Conservation (phyloP, 1,284 basidiomycete genomes). For the Uromyces viciae-fabae region DNA sequence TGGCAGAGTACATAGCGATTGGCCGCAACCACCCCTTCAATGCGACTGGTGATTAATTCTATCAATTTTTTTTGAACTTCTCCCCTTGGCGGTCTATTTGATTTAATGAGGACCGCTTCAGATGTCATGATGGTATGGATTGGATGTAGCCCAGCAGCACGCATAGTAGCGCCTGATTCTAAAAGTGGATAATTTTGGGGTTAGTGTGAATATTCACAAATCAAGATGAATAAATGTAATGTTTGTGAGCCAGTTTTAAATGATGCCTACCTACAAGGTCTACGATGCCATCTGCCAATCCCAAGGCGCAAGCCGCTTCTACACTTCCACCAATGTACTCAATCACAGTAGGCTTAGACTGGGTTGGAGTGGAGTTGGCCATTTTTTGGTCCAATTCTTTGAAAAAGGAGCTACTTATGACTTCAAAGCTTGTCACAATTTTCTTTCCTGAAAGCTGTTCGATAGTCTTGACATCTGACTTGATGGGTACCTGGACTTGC, state of each 20-base stretch:
- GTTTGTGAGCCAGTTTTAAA: constrained; percentile 36
- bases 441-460: constrained; percentile 83
- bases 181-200: constrained; percentile 25
- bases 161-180: constrained; percentile 89
- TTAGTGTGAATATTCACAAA: neutral
- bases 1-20: too few species aligned
- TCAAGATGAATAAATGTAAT: constrained; percentile 63
- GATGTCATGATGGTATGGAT: constrained; percentile 83
- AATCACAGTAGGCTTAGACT: constrained; percentile 57
- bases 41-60: constrained; percentile 72
- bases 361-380: neutral
- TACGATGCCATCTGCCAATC: constrained; percentile 87
- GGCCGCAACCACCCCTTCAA: too few species aligned
- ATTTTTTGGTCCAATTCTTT: constrained; percentile 48
- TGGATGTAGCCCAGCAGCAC: constrained; percentile 88
- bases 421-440: constrained; percentile 90
- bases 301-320: constrained; percentile 92
- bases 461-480: constrained; percentile 66
- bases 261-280: constrained; percentile 64
- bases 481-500: constrained; percentile 90
- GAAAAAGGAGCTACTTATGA: constrained; percentile 78
- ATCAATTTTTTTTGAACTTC: constrained; percentile 62
- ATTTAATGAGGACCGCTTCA: constrained; percentile 90
- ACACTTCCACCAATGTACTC: constrained; percentile 97
- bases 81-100: constrained; percentile 62